Percentiles rank a stretch among this genome's conserved stretches.
Evolutionary conservation across 495 filamentous ascomycete species (phyloP).

Genomic region (Trichoderma virens): DNA sequence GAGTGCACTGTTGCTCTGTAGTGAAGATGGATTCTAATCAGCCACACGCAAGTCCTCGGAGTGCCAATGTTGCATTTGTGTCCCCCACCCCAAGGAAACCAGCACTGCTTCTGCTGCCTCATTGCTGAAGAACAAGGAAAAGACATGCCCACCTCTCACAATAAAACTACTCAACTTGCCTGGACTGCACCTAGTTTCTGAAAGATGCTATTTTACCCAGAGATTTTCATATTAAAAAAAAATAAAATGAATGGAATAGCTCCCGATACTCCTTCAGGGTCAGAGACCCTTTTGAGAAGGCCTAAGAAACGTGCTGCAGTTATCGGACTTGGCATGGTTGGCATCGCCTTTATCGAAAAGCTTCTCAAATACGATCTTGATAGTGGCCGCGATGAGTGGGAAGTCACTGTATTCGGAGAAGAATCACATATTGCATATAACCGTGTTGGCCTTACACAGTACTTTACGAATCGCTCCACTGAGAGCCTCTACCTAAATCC

Average conservation of each 20-base stretch:
- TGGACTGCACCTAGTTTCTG: neutral
- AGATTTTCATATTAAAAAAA: neutral
- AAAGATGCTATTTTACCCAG: neutral
- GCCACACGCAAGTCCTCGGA: neutral
- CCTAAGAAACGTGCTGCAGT: slow-evolving; percentile 28
- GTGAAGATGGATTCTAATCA: neutral
- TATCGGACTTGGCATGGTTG: slow-evolving; percentile 93
- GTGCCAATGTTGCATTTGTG: neutral
- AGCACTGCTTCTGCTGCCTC: neutral
- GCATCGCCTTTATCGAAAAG: slow-evolving; percentile 91
- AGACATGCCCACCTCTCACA: too few species aligned
- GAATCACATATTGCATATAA: slow-evolving; percentile 92
- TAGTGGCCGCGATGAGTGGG: slow-evolving; percentile 53
- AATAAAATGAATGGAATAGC: neutral
- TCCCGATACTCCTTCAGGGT: neutral
- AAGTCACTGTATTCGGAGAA: slow-evolving; percentile 87
- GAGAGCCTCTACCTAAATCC: slow-evolving; percentile 90
- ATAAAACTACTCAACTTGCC: too few species aligned
- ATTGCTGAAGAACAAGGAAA: too few species aligned
- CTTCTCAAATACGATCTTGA: slow-evolving; percentile 67
- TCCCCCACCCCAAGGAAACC: neutral
- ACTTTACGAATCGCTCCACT: slow-evolving; percentile 84
- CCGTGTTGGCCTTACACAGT: slow-evolving; percentile 87
- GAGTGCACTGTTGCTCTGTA: too few species aligned
- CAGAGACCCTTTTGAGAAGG: neutral